Conservation (phyloP, 495 filamentous ascomycete genomes). For the Lentithecium fluviatile region DNA sequence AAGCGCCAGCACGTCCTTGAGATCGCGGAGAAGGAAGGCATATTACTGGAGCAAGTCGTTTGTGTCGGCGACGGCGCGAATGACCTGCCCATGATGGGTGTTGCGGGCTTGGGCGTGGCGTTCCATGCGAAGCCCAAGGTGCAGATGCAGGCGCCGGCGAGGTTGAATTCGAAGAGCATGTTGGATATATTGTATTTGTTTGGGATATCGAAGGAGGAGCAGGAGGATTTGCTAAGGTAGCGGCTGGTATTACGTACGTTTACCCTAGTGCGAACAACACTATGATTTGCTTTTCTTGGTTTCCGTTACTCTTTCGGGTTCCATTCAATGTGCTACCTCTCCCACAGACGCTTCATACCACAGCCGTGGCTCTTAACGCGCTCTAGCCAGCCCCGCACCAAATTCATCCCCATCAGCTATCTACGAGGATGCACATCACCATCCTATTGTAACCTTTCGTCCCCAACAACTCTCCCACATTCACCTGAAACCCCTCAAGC, state of each 20-base stretch:
- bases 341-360: no score
- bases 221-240: conserved; percentile 30
- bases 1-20: conserved; percentile 74
- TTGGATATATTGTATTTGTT: conserved; percentile 81
- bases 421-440: no score
- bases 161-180: conserved; percentile 77
- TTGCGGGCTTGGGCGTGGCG: conserved; percentile 85
- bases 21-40: conserved; percentile 71
- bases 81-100: conserved; percentile 87
- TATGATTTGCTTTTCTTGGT: no score
- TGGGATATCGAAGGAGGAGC: conserved; percentile 54
- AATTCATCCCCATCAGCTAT: no score
- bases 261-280: no score
- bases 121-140: conserved; percentile 93
- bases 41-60: conserved; percentile 72
- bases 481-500: no score
- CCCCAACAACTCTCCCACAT: no score
- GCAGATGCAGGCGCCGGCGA: conserved; percentile 77
- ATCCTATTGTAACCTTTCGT: no score
- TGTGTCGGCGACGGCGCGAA: conserved; percentile 95
- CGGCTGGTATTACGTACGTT: not conserved
- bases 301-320: no score
- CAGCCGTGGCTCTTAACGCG: no score
- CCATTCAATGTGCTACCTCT: no score
- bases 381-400: no score